phyloP scores from a whole-genome alignment of 371 early-diverging fungal species.

The Rhizopus sp. region DNA sequence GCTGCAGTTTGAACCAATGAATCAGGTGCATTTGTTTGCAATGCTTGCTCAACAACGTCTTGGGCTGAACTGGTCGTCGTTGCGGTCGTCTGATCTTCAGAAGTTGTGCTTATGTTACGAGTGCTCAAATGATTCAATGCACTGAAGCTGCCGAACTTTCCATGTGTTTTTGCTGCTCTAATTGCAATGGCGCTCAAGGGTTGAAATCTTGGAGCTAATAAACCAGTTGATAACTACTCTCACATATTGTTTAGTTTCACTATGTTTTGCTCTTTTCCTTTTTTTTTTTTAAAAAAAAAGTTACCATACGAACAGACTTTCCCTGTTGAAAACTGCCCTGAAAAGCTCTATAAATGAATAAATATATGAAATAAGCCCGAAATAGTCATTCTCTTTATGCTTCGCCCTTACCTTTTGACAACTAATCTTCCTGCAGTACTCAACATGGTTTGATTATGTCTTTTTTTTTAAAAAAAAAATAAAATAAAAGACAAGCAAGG shows the following conservation, averaged over 20 bases:
- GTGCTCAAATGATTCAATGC: constrained; percentile 15
- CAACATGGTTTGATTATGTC: not conserved
- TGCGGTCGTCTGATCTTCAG: not conserved
- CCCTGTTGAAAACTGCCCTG: constrained; percentile 12
- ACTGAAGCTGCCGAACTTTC: constrained; percentile 16
- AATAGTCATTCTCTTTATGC: not conserved
- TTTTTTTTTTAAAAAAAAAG: not conserved
- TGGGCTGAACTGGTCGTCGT: constrained; percentile 17
- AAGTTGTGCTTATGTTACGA: constrained; percentile 21
- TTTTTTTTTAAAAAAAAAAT: not conserved
- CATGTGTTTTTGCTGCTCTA: constrained; percentile 16
- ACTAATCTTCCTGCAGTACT: constrained; percentile 1
- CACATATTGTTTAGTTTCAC: not conserved
- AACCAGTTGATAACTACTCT: constrained; percentile 25
- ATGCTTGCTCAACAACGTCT: constrained; percentile 23
- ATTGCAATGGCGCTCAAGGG: constrained; percentile 20
- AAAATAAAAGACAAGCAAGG: constrained; percentile 6
- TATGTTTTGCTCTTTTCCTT: not conserved
- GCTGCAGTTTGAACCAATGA: constrained; percentile 50
- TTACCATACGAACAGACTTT: constrained; percentile 24
- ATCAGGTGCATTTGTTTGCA: constrained; percentile 47
- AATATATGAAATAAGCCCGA: not conserved
- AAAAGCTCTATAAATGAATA: constrained; percentile 11
- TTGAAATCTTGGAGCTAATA: constrained; percentile 14
- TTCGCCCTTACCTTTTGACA: constrained; percentile 2